Base-by-base conservation (phyloP, 306 rosid genomes). In the Corylus americana region DNA sequence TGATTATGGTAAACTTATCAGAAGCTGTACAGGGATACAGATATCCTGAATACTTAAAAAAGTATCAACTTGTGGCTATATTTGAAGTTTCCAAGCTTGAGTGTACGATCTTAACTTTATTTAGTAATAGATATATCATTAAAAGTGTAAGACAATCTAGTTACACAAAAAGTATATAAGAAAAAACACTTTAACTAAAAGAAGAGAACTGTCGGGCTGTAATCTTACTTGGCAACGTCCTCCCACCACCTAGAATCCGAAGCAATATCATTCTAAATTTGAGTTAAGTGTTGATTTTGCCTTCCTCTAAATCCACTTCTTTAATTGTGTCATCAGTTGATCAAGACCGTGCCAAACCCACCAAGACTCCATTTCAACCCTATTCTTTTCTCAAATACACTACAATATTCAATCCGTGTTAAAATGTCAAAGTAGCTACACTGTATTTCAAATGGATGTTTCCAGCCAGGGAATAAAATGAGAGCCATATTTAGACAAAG, bases 401-500 rank as follows among this genome's bases (percentile, higher is more conserved):
- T 22, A 64, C 47, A 35, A 35, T 9, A 55, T n/a, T 18, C 20
- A 17, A 55, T 55, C 25, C 11, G n/a, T 55, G 27, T 55, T n/a
- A 18, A 55, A 55, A n/a, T 16, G n/a, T 39, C 20, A 35, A 17
- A 37, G 48, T 16, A 66, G 48, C 2, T 37, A 5, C 16, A 66
- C 22, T 7, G 48, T 14, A 64, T 17, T 64, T 64, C 1, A 20
- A 50, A 71, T 18, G 17, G 72, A 39, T 9, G 0, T 66, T 55
- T 74, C 48, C 61, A 75, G 13, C 55, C 51, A 80, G 1, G 39
- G 63, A 78, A 71, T 37, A 64, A 49, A 22, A 39, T 42, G 13
- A 67, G 63, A 77, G 70, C 27, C 79, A 75, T 74, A 78, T 42
- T 55, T 57, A 81, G 78, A 79, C 49, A 67, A 67, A 67, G 8